Evolutionary conservation across 768 basidiomycete genomes (phyloP).

Genomic region (Strobilomyces echinocephalus): DNA sequence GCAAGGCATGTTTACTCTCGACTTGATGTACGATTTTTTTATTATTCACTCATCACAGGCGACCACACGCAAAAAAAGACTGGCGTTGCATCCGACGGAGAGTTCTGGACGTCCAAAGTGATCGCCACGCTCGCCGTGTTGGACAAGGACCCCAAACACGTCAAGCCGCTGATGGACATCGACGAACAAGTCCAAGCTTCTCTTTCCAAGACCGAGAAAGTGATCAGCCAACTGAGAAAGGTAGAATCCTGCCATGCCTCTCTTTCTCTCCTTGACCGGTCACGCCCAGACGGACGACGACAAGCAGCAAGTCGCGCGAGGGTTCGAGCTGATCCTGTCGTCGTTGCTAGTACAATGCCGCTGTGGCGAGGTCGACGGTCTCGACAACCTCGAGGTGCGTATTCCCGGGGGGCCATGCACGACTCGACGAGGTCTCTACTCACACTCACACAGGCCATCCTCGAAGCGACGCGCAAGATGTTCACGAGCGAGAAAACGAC

Average conservation of each 20-base stretch:
- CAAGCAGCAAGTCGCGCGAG: conserved; percentile 41
- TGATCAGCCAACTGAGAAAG: conserved; percentile 39
- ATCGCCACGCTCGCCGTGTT: conserved; percentile 51
- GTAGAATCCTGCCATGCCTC: conserved; percentile 28
- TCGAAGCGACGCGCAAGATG: conserved; percentile 55
- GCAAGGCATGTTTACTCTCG: conserved; percentile 38
- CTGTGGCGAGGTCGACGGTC: conserved; percentile 57
- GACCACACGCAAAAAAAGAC: conserved; percentile 52
- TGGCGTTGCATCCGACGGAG: conserved; percentile 64
- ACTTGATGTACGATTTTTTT: neutral
- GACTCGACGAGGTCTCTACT: neutral
- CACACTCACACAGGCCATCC: conserved; percentile 43
- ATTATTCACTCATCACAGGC: conserved; percentile 20
- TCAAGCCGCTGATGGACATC: conserved; percentile 43
- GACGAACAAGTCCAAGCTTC: conserved; percentile 54
- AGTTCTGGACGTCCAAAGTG: conserved; percentile 73
- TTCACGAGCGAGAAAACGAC: conserved; percentile 36
- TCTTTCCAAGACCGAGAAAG: conserved; percentile 41
- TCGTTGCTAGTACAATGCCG: conserved; percentile 70
- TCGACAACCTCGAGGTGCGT: conserved; percentile 60
- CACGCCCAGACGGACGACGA: conserved; percentile 11
- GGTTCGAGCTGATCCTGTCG: conserved; percentile 65
- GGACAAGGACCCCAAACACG: conserved; percentile 67
- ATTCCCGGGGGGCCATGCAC: neutral
- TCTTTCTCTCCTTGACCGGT: neutral